Evolutionary conservation across 176 grass and related monocot species (phyloP), one percentile per base, ranked within the genome.

Genomic region (Musa itinerans): DNA sequence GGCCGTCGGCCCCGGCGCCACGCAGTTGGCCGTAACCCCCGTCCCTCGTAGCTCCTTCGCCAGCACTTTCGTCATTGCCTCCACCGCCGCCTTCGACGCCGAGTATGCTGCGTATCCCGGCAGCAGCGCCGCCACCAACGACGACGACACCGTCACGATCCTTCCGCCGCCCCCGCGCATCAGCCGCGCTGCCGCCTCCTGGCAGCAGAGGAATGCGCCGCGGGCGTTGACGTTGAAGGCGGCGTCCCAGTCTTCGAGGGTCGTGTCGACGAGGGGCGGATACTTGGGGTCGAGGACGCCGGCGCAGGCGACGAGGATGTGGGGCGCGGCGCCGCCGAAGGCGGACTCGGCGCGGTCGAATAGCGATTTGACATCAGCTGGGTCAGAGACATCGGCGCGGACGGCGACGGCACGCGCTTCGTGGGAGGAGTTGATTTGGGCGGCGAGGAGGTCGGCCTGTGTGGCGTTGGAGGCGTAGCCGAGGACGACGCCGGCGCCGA

Each of bases 211-310:
- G 84, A 96, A 92, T 8, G 63, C 73, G 2, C 86, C 89, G 14
- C 92, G 84, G 52, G 85, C 79, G 78, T 92, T 96, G 59, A 96
- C 84, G 0, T 74, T 67, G 71, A 92, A 73, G 76, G 79, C 84
- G 3, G 74, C 71, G 78, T 92, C 89, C 78, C 87, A 96, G 87
- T 87, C 87, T 27, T 96, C 89, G 19, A 89, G 55, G 17, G 86
- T 1, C 23, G 89, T 96, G 77, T 87, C 83, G 26, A 79, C 82
- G 15, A 92, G 82, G 17, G 85, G 17, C 0, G 86, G 84, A 78
- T 86, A 89, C 72, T 85, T 89, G 81, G 48, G 0, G 15, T 81
- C 57, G 50, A 84, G 15, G 65, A 96, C 55, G 12, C 86, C 92
- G 1, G 92, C 89, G 63, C 71, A 80, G 69, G 84, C 68, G 49